Conservation (phyloP, 352 stramenopile genomes). For the Lagenidium sp. region DNA sequence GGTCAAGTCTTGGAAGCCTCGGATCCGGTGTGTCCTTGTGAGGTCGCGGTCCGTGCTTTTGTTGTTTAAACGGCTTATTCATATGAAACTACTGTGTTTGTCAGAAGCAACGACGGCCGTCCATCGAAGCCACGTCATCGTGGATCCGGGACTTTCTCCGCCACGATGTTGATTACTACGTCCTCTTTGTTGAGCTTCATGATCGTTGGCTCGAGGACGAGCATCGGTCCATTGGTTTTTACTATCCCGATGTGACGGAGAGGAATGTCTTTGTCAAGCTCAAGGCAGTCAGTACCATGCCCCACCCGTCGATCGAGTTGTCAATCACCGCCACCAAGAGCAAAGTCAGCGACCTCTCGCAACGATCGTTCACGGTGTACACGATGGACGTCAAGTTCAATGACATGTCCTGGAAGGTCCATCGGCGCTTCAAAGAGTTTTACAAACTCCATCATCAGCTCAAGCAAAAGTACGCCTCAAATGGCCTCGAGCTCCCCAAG, state of each 20-base stretch:
- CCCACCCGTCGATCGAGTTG: conserved; percentile 48
- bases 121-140: neutral
- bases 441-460: conserved; percentile 40
- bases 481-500: conserved; percentile 18
- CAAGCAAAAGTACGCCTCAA: conserved; percentile 47
- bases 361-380: conserved; percentile 63
- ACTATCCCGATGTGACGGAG: conserved; percentile 21
- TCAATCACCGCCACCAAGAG: conserved; percentile 55
- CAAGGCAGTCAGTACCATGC: conserved; percentile 40
- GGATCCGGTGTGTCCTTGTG: too few relatives aligned
- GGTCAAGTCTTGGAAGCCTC: conserved; percentile 14
- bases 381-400: conserved; percentile 64
- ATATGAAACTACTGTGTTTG: too few relatives aligned
- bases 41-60: conserved; percentile 2
- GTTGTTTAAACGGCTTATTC: too few relatives aligned
- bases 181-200: conserved; percentile 24
- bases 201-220: conserved; percentile 54
- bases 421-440: conserved; percentile 63
- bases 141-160: conserved; percentile 18
- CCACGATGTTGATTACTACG: conserved; percentile 35
- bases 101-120: neutral
- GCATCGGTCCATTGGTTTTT: conserved; percentile 27
- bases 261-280: conserved; percentile 15
- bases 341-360: conserved; percentile 72
- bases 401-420: conserved; percentile 56